A percentile compares a stretch with the other conserved stretches of the same genome.
Conservation (phyloP, 345 rosid species). For the Corchorus capsularis region DNA sequence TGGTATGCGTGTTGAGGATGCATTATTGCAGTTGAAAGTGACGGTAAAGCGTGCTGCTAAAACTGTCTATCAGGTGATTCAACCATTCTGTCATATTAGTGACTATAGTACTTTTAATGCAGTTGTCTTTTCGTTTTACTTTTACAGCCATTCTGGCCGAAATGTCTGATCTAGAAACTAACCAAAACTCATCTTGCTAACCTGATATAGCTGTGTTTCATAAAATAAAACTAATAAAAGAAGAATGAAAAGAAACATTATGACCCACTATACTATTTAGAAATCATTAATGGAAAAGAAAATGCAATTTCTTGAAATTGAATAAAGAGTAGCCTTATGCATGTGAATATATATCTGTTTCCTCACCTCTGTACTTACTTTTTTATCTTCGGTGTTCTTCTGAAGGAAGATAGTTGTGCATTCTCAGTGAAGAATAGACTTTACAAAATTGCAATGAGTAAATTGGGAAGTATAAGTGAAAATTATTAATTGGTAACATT, state of each 20-base stretch:
- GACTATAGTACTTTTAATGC: background rate
- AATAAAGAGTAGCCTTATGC: background rate
- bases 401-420: background rate
- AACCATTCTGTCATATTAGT: background rate
- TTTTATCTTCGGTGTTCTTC: background rate
- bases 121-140: background rate
- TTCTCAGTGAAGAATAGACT: background rate
- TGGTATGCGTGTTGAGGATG: slow-evolving; percentile 98
- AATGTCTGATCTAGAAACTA: background rate
- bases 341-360: background rate
- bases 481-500: too few species aligned
- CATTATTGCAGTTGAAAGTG: slow-evolving; percentile 87
- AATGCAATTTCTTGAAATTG: background rate
- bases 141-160: background rate
- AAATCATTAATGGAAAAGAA: background rate
- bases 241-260: background rate
- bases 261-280: background rate
- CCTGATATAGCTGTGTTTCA: background rate
- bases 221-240: background rate
- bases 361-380: too few species aligned
- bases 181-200: background rate
- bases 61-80: slow-evolving; percentile 78
- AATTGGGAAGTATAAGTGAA: too few species aligned
- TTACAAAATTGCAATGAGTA: too few species aligned
- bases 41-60: slow-evolving; percentile 80